Evolutionary conservation across 768 basidiomycete species (phyloP), one percentile per base, ranked within the genome.

Genomic region (Tulasnella sp.): DNA sequence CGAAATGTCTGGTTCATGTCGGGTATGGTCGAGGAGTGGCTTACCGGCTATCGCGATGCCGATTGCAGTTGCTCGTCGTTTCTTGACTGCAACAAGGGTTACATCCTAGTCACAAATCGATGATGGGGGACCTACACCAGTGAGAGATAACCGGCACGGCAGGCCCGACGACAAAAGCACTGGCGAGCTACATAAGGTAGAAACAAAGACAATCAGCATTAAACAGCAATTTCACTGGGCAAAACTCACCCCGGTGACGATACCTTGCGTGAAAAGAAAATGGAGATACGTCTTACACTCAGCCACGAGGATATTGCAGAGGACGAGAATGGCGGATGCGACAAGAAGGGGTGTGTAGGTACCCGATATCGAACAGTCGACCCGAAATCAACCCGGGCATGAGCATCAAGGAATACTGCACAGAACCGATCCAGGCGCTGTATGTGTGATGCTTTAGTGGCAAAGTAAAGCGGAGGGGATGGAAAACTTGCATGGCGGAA

Each of bases 241-340:
- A 15, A 6, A 1, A 69, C 81, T 59, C 59, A 84, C 79, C 25
- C 86, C 86, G 12, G 79, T 67, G 0, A 74, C 75, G 35, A 87
- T 62, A 0, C 86, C 86, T 66, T 88, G 86, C 58, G 78, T 84
- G 0, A 88, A 72, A n/a, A 88, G 62, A 62, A 87, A 83, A 4
- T 88, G 83, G 86, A 85, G 87, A 62, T 81, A 88, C 55, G 73
- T 58, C 11, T 70, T 82, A 64, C 86, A 88, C 69, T 87, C 72
- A 0, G 83, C 83, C 3, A 76, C 70, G 17, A 88, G 70, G 62
- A 87, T 78, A 0, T 80, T 81, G 29, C 77, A 73, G 0, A 68
- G 59, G 4, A 87, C 68, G 8, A 85, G 66, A n/a, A 79, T 40
- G 12, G 68, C 69, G 52, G 79, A 80, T 0, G 77, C 75, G 1